These are phyloP conservation scores for Penicillium arizonense DNA, from an alignment of 495 filamentous ascomycete genomes.

Conservation along the genomic window DNA sequence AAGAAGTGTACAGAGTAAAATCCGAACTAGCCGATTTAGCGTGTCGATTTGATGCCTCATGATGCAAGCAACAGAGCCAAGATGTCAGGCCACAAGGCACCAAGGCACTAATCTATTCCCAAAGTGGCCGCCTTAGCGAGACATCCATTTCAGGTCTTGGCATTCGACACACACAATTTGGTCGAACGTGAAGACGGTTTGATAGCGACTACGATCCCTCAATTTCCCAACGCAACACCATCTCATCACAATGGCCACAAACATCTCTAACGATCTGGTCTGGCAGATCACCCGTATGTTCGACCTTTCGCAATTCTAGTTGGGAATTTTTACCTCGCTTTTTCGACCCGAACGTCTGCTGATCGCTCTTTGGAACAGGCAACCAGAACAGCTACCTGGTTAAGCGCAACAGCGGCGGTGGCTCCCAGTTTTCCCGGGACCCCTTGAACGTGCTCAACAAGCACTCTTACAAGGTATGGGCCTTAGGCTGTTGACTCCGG, in stretches of 20 bases:
- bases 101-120: conserved; percentile 27
- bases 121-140: conserved; percentile 46
- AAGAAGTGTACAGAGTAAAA: too few species aligned
- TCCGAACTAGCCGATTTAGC: too few species aligned
- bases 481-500: neutral
- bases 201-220: conserved; percentile 25
- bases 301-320: neutral
- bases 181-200: conserved; percentile 17
- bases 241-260: conserved; percentile 45
- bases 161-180: conserved; percentile 36
- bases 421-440: conserved; percentile 87
- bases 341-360: conserved; percentile 1
- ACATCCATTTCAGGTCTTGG: conserved; percentile 21
- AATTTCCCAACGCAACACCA: conserved; percentile 21
- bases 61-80: neutral
- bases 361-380: conserved; percentile 53
- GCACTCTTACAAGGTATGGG: conserved; percentile 81
- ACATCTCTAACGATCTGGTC: conserved; percentile 83
- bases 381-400: conserved; percentile 80
- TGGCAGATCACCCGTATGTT: conserved; percentile 90
- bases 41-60: neutral
- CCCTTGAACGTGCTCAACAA: conserved; percentile 87
- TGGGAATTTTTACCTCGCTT: neutral
- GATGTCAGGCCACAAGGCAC: neutral
- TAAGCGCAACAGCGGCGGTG: conserved; percentile 75